Percentiles rank a stretch among this genome's conserved stretches.
phyloP scores from a whole-genome alignment of 2,329 filamentous ascomycete genomes.

The Aspergillus intermedius region DNA sequence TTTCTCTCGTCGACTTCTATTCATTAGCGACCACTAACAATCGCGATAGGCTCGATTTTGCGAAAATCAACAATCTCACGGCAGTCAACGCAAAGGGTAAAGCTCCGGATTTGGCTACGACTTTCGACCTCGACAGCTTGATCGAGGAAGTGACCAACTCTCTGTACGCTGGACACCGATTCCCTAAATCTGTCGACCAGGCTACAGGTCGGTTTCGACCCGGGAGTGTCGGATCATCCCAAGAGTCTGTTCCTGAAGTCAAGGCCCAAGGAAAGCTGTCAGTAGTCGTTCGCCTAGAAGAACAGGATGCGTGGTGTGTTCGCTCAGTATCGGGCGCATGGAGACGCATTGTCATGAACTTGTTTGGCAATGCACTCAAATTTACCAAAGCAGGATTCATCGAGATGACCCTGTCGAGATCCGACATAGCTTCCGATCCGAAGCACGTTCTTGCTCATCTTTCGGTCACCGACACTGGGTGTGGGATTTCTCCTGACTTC shows the following conservation, averaged over 20 bases:
- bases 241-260: not conserved
- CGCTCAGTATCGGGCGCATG: constrained; percentile 24
- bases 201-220: constrained; percentile 8
- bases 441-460: constrained; percentile 23
- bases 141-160: constrained; percentile 25
- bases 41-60: constrained; percentile 23
- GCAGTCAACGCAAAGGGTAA: constrained; percentile 8
- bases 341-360: constrained; percentile 32
- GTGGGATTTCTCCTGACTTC: constrained; percentile 56
- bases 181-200: constrained; percentile 7
- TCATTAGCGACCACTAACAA: constrained; percentile 1
- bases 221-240: constrained; percentile 8
- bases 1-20: constrained; percentile 2
- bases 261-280: constrained; percentile 8
- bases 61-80: constrained; percentile 30
- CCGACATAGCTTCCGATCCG: constrained; percentile 4
- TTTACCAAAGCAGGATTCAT: constrained; percentile 30
- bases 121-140: constrained; percentile 27
- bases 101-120: constrained; percentile 18
- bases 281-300: constrained; percentile 24
- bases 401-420: constrained; percentile 21
- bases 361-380: constrained; percentile 33
- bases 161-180: constrained; percentile 22
- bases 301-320: constrained; percentile 23
- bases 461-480: constrained; percentile 55